phyloP scores from a whole-genome alignment of 768 basidiomycete genomes.

The Macrolepiota fuliginosa region DNA sequence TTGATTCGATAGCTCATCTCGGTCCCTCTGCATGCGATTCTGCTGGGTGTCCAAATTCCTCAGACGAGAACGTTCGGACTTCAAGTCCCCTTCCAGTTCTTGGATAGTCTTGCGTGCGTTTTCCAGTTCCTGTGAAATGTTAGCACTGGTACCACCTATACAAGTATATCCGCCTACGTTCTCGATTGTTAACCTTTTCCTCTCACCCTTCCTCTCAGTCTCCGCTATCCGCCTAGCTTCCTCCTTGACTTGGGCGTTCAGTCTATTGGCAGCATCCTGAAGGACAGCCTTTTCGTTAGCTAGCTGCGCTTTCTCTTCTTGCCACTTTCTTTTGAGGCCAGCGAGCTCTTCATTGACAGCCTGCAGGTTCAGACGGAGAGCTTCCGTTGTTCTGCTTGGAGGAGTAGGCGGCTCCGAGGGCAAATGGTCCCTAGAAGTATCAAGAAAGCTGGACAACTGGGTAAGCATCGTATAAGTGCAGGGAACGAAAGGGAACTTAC shows the following conservation, averaged over 20 bases:
- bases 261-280: slow-evolving; percentile 65
- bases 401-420: slow-evolving; percentile 64
- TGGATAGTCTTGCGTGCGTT: slow-evolving; percentile 61
- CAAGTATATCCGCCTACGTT: slow-evolving; percentile 37
- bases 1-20: slow-evolving; percentile 58
- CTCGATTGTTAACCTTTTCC: slow-evolving; percentile 49
- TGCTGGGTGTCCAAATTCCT: slow-evolving; percentile 65
- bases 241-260: slow-evolving; percentile 63
- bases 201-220: slow-evolving; percentile 47
- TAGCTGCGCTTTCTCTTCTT: slow-evolving; percentile 59
- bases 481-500: slow-evolving; percentile 30
- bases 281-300: slow-evolving; percentile 71
- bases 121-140: slow-evolving; percentile 58
- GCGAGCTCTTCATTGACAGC: slow-evolving; percentile 63
- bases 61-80: slow-evolving; percentile 65
- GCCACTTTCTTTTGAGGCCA: slow-evolving; percentile 67
- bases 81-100: slow-evolving; percentile 71
- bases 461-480: slow-evolving; percentile 7
- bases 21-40: slow-evolving; percentile 58
- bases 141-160: neutral
- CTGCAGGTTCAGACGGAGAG: slow-evolving; percentile 55
- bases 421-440: slow-evolving; percentile 45
- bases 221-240: slow-evolving; percentile 55
- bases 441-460: slow-evolving; percentile 42
- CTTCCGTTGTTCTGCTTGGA: slow-evolving; percentile 65